Evolutionary conservation across 345 rosid genomes (phyloP), one percentile per base, ranked within the genome.

Genomic region (Aquilaria yunnanensis): DNA sequence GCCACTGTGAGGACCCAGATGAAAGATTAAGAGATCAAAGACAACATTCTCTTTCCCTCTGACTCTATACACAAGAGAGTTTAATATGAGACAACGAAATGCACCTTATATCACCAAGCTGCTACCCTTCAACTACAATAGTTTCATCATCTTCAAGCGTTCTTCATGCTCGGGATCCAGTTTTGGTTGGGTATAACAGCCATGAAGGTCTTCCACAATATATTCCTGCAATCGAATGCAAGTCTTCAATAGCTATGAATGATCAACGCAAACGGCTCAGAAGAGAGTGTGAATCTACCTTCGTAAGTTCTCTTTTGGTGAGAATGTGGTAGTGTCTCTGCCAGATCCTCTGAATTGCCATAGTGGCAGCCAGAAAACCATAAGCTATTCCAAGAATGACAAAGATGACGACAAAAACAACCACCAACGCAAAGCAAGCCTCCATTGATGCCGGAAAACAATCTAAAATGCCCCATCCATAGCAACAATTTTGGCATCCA

Each of bases 391-490:
- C 97, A 41, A 90, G 87, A 75, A 88, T 86, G 30, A 89, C 95
- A 56, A 94, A 90, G 63, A 94, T 86, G 67, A 94, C 86, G 12
- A 94, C 83, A 74, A 94, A 94, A 58, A 94, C 90, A 48, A 90
- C 32, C 52, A 85, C 87, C 56, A 90, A 78, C 23, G 92, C 92
- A 70, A 94, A 88, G 71, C 96, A 86, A 31, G 96, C 97, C 75
- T 94, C 99, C 96, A 94, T 76, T 2, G 97, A 88, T 23, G 96
- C 96, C 56, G 97, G 99, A 77, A 94, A 94, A 70, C 96, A 88
- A 67, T 93, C 97, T 76, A 93, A 79, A 72, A 90, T 78, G 45
- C 97, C 97, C 99, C 97, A 87, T 47, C 99, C 97, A 62, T 94
- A 94, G 70, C 96, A 94, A 83, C 97, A 88, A 71, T 90, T 88